Percentiles rank a stretch among this genome's conserved stretches.
These are phyloP conservation scores for Psidium friedrichsthalianum DNA, from an alignment of 345 rosid species.

Conservation along the genomic window DNA sequence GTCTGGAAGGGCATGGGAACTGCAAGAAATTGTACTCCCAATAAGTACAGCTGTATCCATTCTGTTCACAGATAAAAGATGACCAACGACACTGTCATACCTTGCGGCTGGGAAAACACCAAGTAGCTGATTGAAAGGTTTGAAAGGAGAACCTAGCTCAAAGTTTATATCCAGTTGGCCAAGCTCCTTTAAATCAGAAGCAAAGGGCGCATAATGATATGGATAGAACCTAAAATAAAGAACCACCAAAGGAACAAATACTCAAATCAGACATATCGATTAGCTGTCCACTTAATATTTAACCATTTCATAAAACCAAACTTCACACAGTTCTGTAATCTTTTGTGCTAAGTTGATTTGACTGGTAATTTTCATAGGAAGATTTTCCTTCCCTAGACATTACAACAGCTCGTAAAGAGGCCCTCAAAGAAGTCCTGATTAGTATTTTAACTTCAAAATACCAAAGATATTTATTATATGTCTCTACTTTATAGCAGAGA, in stretches of 20 bases:
- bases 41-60: not conserved
- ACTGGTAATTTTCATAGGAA: not conserved
- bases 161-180: slow-evolving; percentile 52
- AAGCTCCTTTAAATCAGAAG: slow-evolving; percentile 85
- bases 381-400: not conserved
- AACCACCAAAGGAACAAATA: not conserved
- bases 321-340: not conserved
- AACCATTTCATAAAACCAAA: not conserved
- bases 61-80: not conserved
- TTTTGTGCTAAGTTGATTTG: not conserved
- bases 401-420: not conserved
- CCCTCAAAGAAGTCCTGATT: not conserved
- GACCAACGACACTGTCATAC: slow-evolving; percentile 15
- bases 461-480: not conserved
- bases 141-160: slow-evolving; percentile 75
- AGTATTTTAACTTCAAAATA: not conserved
- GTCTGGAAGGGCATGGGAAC: slow-evolving; percentile 93
- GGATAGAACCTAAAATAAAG: slow-evolving; percentile 76
- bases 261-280: not conserved
- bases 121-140: slow-evolving; percentile 86
- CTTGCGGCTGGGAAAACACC: slow-evolving; percentile 98
- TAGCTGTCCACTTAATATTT: not conserved
- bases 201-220: slow-evolving; percentile 97
- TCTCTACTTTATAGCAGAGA: not conserved
- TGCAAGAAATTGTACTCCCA: slow-evolving; percentile 20